Percentiles rank a stretch among this genome's conserved stretches.
phyloP scores from a whole-genome alignment of 176 grass and related monocot species.

The Avena eriantha region DNA sequence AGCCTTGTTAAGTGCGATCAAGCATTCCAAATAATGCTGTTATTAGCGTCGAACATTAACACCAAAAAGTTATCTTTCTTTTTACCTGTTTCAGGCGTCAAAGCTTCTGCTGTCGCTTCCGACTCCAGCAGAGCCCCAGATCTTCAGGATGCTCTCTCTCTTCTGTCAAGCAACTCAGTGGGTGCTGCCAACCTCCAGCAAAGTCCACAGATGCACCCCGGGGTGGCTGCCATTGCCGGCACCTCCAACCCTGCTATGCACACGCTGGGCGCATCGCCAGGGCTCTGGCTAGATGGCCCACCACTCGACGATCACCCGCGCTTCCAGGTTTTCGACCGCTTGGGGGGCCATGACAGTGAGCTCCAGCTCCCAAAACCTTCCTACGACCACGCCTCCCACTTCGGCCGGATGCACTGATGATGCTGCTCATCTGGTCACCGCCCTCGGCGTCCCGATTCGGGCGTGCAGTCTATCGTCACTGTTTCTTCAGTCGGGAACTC shows the following conservation, averaged over 20 bases:
- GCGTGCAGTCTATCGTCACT: background rate
- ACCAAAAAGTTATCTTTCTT: background rate
- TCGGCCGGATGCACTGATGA: constrained; percentile 46
- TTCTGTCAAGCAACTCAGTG: constrained; percentile 78
- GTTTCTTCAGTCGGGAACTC: constrained; percentile 7
- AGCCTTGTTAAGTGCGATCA: background rate
- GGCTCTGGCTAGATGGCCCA: constrained; percentile 24
- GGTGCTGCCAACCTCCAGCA: constrained; percentile 33
- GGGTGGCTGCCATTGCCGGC: constrained; percentile 2
- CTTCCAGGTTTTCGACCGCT: constrained; percentile 28
- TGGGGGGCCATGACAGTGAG: background rate
- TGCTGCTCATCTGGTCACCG: background rate
- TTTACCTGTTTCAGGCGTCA: constrained; percentile 48
- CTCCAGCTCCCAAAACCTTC: constrained; percentile 39
- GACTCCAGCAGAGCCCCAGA: constrained; percentile 61
- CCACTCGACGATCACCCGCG: constrained; percentile 12
- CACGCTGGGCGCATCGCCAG: background rate
- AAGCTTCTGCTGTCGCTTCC: constrained; percentile 55
- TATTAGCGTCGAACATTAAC: background rate
- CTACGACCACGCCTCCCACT: constrained; percentile 9
- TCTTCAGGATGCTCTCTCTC: constrained; percentile 94
- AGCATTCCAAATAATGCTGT: background rate
- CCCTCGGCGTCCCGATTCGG: background rate
- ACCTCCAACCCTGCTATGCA: constrained; percentile 38
- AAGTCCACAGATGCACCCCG: constrained; percentile 42